Percentiles rank a stretch among this genome's conserved stretches.
Conservation (phyloP, 1,139 yeast species). For the Yamadazyma sp. region DNA sequence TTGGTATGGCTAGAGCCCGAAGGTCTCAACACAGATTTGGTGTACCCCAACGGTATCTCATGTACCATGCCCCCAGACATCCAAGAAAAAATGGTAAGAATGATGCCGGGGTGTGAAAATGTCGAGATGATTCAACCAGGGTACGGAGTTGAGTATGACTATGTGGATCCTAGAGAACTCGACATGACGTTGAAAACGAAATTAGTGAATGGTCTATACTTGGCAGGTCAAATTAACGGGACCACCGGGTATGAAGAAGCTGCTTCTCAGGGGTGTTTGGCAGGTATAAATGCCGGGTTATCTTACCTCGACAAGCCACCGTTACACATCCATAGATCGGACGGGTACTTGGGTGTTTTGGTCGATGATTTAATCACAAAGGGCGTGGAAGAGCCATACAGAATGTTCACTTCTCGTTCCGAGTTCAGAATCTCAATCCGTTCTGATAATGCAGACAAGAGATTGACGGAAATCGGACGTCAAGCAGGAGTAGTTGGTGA, state of each 20-base stretch:
- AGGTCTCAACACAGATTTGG: slow-evolving; percentile 78
- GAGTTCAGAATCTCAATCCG: slow-evolving; percentile 89
- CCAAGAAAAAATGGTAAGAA: slow-evolving; percentile 67
- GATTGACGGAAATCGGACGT: slow-evolving; percentile 74
- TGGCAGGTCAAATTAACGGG: slow-evolving; percentile 98
- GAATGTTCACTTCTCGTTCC: slow-evolving; percentile 96
- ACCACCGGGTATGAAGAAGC: slow-evolving; percentile 99
- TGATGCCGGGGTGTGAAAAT: slow-evolving; percentile 88
- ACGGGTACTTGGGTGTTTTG: slow-evolving; percentile 89
- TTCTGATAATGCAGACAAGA: slow-evolving; percentile 88
- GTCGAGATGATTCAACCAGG: slow-evolving; percentile 92
- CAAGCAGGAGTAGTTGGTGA: slow-evolving; percentile 66
- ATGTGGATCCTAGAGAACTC: slow-evolving; percentile 89
- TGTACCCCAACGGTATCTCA: slow-evolving; percentile 95
- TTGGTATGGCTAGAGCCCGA: slow-evolving; percentile 96
- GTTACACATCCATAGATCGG: slow-evolving; percentile 65
- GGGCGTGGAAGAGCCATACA: slow-evolving; percentile 95
- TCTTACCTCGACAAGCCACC: slow-evolving; percentile 40
- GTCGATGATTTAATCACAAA: slow-evolving; percentile 93
- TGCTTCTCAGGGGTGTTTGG: slow-evolving; percentile 92
- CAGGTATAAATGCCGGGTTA: slow-evolving; percentile 92
- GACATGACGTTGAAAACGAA: slow-evolving; percentile 79
- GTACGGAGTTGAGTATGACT: slow-evolving; percentile 97
- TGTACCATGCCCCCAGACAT: slow-evolving; percentile 96
- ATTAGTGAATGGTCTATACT: slow-evolving; percentile 68